Evolutionary conservation across 1,139 yeast genomes (phyloP).

Genomic region (Candida mesenterica): DNA sequence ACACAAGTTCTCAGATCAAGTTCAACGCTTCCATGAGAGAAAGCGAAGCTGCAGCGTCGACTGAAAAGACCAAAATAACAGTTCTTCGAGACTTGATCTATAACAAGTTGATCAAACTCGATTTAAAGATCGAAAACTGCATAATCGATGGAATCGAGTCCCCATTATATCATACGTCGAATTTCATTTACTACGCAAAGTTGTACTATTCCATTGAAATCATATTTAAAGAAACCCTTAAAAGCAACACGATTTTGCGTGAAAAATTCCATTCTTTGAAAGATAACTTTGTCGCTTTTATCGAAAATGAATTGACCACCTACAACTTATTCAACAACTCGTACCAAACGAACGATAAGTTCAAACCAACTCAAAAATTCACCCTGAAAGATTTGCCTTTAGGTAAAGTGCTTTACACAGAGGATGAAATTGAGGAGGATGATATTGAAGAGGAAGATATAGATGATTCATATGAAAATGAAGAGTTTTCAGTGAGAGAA

Average conservation of each 20-base stretch:
- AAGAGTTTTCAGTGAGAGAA: constrained; percentile 10
- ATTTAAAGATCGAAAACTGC: constrained; percentile 19
- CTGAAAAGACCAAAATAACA: constrained; percentile 16
- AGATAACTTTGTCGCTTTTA: constrained; percentile 20
- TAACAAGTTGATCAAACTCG: constrained; percentile 27
- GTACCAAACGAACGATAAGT: constrained; percentile 16
- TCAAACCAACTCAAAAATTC: constrained; percentile 17
- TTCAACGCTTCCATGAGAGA: constrained; percentile 22
- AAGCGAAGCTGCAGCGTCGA: constrained; percentile 13
- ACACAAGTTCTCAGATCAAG: constrained; percentile 19
- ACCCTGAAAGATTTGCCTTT: constrained; percentile 6
- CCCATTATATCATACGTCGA: constrained; percentile 25
- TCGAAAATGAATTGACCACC: constrained; percentile 27
- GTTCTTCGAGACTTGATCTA: constrained; percentile 31
- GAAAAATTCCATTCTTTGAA: constrained; percentile 24
- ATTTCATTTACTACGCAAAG: constrained; percentile 34
- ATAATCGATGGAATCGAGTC: constrained; percentile 3
- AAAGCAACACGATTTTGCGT: constrained; percentile 15
- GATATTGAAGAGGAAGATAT: constrained; percentile 14
- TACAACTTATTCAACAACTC: constrained; percentile 18
- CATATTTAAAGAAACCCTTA: constrained; percentile 23
- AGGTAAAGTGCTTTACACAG: constrained; percentile 7
- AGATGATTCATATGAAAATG: constrained; percentile 11
- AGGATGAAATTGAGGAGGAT: constrained; percentile 20
- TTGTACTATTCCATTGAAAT: constrained; percentile 32